phyloP scores from a whole-genome alignment of 192 early-diverging fungal genomes.

The Linderina pennispora region DNA sequence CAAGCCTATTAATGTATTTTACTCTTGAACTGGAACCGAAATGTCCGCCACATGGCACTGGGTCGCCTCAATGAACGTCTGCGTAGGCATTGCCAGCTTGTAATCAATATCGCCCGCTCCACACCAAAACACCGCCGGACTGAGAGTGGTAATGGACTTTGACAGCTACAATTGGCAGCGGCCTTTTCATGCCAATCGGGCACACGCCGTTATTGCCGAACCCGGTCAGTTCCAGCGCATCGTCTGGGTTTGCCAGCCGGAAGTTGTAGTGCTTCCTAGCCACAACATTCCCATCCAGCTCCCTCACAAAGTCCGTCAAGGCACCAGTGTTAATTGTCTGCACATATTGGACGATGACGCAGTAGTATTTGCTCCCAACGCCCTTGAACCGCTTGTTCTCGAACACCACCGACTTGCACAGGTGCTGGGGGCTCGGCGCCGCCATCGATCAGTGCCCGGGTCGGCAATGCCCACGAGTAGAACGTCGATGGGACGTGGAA shows the following conservation, averaged over 20 bases:
- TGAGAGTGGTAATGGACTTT: conserved; percentile 52
- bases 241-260: conserved; percentile 58
- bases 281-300: conserved; percentile 40
- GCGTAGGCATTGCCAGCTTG: conserved; percentile 68
- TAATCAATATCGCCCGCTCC: conserved; percentile 84
- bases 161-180: conserved; percentile 64
- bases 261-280: conserved; percentile 78
- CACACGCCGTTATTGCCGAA: conserved; percentile 63
- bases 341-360: conserved; percentile 62
- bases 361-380: conserved; percentile 53
- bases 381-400: conserved; percentile 77
- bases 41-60: conserved; percentile 21
- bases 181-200: conserved; percentile 55
- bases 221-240: conserved; percentile 63
- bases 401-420: conserved; percentile 86
- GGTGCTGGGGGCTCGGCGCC: conserved; percentile 67
- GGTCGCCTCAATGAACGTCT: conserved; percentile 50
- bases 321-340: conserved; percentile 55
- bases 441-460: conserved; percentile 60
- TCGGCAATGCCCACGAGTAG: conserved; percentile 70
- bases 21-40: conserved; percentile 8
- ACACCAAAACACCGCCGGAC: conserved; percentile 64
- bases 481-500: conserved; percentile 70
- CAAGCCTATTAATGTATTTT: not conserved
- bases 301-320: conserved; percentile 59